phyloP scores from a whole-genome alignment of 2,329 filamentous ascomycete genomes.

The Chaetomiaceae sp. region DNA sequence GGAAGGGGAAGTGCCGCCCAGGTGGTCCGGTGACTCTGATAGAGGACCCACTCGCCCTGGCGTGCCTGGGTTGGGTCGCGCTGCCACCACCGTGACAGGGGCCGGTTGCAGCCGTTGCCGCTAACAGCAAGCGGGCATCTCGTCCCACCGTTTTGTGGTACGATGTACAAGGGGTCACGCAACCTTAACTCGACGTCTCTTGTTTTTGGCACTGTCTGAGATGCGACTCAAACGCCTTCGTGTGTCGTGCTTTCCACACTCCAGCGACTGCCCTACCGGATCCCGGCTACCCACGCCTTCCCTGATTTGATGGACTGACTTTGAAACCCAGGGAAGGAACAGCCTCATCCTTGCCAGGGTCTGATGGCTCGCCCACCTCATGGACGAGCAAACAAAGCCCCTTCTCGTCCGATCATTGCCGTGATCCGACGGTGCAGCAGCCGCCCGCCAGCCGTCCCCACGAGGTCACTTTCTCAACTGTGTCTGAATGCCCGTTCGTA shows the following conservation, averaged over 20 bases:
- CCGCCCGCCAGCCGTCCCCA: too few species aligned
- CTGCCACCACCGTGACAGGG: too few species aligned
- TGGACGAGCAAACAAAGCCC: slow-evolving; percentile 3
- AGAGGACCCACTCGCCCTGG: not conserved
- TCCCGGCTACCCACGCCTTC: not conserved
- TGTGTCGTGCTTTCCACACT: not conserved
- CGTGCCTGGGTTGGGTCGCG: not conserved
- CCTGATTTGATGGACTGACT: too few species aligned
- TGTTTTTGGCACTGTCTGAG: slow-evolving; percentile 9
- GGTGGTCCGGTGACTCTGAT: slow-evolving; percentile 2
- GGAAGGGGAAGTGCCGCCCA: not conserved
- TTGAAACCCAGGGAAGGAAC: not conserved
- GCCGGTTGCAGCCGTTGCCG: not conserved
- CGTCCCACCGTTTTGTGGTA: slow-evolving; percentile 2
- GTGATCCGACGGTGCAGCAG: not conserved
- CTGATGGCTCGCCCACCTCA: not conserved
- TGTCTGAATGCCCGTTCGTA: too few species aligned
- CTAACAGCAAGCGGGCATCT: not conserved
- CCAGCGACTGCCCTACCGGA: not conserved
- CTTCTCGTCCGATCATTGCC: not conserved
- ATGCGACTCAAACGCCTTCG: not conserved
- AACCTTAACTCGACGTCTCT: slow-evolving; percentile 14
- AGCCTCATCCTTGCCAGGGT: not conserved
- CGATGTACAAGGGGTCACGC: not conserved
- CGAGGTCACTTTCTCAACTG: too few species aligned